Conservation (phyloP, 2,329 filamentous ascomycete genomes). For the Thelonectria rubi region DNA sequence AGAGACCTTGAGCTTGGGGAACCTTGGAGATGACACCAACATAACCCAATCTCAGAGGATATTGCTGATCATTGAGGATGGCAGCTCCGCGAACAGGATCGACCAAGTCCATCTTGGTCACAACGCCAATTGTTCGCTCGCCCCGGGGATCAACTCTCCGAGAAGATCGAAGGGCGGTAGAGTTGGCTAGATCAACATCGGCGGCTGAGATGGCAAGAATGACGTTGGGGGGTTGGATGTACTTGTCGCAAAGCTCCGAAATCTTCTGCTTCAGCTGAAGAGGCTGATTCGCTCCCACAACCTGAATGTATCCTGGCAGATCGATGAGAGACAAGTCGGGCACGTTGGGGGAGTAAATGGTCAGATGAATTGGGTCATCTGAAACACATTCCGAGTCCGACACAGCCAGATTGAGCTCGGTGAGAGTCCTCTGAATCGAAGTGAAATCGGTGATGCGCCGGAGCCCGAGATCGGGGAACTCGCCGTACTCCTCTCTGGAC, state of each 20-base stretch:
- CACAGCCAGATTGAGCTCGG: conserved; percentile 93
- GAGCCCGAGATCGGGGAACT: conserved; percentile 91
- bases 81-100: conserved; percentile 80
- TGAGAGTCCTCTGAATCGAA: conserved; percentile 91
- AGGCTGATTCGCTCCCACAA: conserved; percentile 90
- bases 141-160: conserved; percentile 92
- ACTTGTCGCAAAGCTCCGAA: conserved; percentile 95
- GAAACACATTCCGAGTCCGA: conserved; percentile 91
- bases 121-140: conserved; percentile 96
- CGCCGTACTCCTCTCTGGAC: conserved; percentile 87
- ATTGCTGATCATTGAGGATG: conserved; percentile 89
- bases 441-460: conserved; percentile 92
- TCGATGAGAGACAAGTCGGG: conserved; percentile 96
- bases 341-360: conserved; percentile 94
- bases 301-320: conserved; percentile 96
- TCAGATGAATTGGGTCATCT: conserved; percentile 95
- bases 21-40: conserved; percentile 92
- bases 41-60: conserved; percentile 93
- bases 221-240: conserved; percentile 94
- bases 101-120: conserved; percentile 99
- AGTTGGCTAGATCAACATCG: conserved; percentile 97
- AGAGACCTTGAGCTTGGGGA: conserved; percentile 75
- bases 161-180: conserved; percentile 88
- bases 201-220: conserved; percentile 97
- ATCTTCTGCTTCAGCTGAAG: conserved; percentile 95